Conservation (phyloP, 441 rosid genomes). For the Raphanus hybrid region DNA sequence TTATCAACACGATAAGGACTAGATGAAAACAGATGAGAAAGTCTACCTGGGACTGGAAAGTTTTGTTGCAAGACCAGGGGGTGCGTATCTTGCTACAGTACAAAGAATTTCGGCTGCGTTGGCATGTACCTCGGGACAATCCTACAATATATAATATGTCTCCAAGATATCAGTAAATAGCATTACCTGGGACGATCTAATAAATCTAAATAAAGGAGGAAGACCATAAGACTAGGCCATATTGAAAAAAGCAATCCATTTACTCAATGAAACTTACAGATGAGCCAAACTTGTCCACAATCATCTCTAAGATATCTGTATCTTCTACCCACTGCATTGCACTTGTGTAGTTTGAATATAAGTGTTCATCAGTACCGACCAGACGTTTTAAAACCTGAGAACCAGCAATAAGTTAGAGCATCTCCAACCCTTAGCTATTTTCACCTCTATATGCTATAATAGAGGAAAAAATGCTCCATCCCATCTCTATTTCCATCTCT, state of each 20-base stretch:
- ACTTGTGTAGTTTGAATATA: conserved; percentile 72
- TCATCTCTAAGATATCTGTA: conserved; percentile 88
- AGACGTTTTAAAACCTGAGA: conserved; percentile 84
- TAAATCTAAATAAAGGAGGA: conserved; percentile 19
- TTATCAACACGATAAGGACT: neutral
- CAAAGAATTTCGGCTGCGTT: conserved; percentile 95
- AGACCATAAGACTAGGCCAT: conserved; percentile 13
- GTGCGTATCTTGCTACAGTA: conserved; percentile 85
- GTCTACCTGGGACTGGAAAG: conserved; percentile 77
- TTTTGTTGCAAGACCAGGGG: conserved; percentile 85
- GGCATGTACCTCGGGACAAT: conserved; percentile 92
- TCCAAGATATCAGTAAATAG: conserved; percentile 12
- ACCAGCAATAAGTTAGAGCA: conserved; percentile 36
- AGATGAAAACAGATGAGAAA: conserved; percentile 28
- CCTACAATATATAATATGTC: conserved; percentile 49
- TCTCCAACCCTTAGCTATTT: too few relatives aligned
- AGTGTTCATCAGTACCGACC: conserved; percentile 89
- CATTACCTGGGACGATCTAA: neutral
- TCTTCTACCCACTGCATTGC: conserved; percentile 93
- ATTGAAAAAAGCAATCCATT: conserved; percentile 20
- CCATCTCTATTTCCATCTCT: too few relatives aligned
- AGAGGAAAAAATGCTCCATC: too few relatives aligned
- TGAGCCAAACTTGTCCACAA: conserved; percentile 90
- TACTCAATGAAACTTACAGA: conserved; percentile 63
- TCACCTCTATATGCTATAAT: too few relatives aligned